A percentile compares a stretch with the other conserved stretches of the same genome.
phyloP scores from a whole-genome alignment of 768 basidiomycete species.

The Brasilioporus rufonigricans region DNA sequence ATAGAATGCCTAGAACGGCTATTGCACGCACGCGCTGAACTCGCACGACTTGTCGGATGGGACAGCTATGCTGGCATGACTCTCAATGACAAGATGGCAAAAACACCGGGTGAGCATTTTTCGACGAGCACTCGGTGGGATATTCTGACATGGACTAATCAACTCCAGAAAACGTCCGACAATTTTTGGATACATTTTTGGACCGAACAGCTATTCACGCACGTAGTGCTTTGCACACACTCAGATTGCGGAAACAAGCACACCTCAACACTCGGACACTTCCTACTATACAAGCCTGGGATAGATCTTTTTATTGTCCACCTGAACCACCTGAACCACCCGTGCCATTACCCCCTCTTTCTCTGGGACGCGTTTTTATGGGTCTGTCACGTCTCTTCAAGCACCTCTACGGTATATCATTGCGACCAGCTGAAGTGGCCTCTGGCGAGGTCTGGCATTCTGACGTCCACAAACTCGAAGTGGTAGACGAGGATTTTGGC shows the following conservation, averaged over 20 bases:
- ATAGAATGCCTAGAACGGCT: conserved; percentile 76
- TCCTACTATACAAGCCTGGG: conserved; percentile 89
- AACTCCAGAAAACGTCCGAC: conserved; percentile 71
- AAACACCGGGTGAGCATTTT: conserved; percentile 67
- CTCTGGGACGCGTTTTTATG: conserved; percentile 88
- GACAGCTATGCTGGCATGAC: conserved; percentile 86
- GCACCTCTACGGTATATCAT: conserved; percentile 81
- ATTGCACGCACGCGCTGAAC: conserved; percentile 71
- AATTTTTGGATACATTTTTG: conserved; percentile 81
- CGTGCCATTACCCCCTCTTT: conserved; percentile 68
- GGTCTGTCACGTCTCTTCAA: conserved; percentile 88
- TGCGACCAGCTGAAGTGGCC: conserved; percentile 64
- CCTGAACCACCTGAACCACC: conserved; percentile 75
- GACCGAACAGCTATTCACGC: conserved; percentile 80
- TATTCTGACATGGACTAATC: neutral
- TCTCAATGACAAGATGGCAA: conserved; percentile 95
- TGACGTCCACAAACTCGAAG: conserved; percentile 88
- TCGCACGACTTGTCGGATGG: conserved; percentile 82
- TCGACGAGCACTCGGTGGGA: neutral
- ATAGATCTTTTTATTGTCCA: conserved; percentile 90
- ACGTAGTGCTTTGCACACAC: conserved; percentile 63
- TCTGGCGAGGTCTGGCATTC: conserved; percentile 88
- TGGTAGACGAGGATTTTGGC: conserved; percentile 85
- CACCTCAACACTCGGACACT: conserved; percentile 57
- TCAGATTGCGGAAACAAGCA: conserved; percentile 69